phyloP scores from a whole-genome alignment of 2,329 filamentous ascomycete genomes.

The Penicillium digitatum region DNA sequence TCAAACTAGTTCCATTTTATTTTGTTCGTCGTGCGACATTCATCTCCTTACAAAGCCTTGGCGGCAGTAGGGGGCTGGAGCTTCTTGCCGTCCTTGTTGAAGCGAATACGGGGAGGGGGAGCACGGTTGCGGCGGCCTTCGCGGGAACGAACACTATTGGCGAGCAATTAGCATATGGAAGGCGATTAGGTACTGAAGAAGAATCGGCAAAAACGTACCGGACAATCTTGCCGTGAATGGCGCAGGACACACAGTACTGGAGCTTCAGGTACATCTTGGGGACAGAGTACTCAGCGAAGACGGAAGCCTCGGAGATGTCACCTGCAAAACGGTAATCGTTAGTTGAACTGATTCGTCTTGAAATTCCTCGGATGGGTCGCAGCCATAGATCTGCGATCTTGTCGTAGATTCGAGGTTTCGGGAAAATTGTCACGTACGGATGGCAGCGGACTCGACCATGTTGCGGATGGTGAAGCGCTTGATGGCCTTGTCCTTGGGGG shows the following conservation, averaged over 20 bases:
- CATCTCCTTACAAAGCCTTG: slow-evolving; percentile 53
- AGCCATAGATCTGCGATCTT: background rate
- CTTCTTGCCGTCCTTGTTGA: slow-evolving; percentile 99
- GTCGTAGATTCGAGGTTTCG: slow-evolving; percentile 4
- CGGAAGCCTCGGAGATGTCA: slow-evolving; percentile 99
- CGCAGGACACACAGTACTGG: slow-evolving; percentile 99
- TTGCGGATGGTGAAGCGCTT: slow-evolving; percentile 99
- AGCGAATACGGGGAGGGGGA: slow-evolving; percentile 92
- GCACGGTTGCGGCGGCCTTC: slow-evolving; percentile 98
- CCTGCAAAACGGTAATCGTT: slow-evolving; percentile 52
- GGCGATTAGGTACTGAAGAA: background rate
- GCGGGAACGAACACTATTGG: slow-evolving; percentile 83
- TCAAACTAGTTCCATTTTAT: slow-evolving; percentile 37
- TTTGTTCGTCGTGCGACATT: slow-evolving; percentile 29
- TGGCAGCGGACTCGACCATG: slow-evolving; percentile 99
- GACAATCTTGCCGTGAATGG: slow-evolving; percentile 99
- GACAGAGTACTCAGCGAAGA: slow-evolving; percentile 98
- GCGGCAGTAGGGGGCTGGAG: slow-evolving; percentile 78
- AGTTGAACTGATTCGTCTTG: slow-evolving; percentile 2
- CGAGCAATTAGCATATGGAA: slow-evolving; percentile 7
- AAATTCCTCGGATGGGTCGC: background rate
- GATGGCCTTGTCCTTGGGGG: slow-evolving; percentile 99
- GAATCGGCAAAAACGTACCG: slow-evolving; percentile 65
- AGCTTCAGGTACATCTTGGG: slow-evolving; percentile 99
- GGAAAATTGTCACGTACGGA: slow-evolving; percentile 68